Evolutionary conservation across 2,329 filamentous ascomycete species (phyloP), one percentile per base, ranked within the genome.

Genomic region (Coniosporium tulheliwenetii): DNA sequence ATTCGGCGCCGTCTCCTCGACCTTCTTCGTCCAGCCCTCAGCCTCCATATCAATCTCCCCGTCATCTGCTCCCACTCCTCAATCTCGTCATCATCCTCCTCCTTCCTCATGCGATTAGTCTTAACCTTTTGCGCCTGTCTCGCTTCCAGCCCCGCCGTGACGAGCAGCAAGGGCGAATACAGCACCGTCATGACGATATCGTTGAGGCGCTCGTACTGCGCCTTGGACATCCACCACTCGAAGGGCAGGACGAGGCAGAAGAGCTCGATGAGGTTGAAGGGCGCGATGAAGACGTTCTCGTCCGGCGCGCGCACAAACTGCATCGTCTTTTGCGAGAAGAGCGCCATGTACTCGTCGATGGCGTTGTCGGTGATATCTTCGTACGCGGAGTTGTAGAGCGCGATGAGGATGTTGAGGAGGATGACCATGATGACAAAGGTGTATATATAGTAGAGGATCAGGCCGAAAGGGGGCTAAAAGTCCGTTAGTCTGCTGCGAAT

Each of bases 381-480:
- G 57, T 98, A 96, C 2, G 91, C 86, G 37, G 81, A 89, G 63
- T 96, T 96, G 67, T 95, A 98, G 5, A 98, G 75, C 0, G 91
- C 91, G 55, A 98, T 96, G 43, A 98, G 76, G 51, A 98, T 85
- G 59, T 98, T 98, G 49, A 98, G 75, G 19, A 96, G 69, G 42
- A 98, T 54, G 47, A 91, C 87, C 81, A 94, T 95, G 53, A 98
- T 83, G 33, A 96, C 79, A 54, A 98, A 98, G 13, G 89, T 93
- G 61, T 95, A 98, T 56, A 93, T 75, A 65, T 98, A 98, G 66
- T 98, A 98, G 8, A 98, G 78, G 30, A 95, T 83, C 39, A 94
- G 74, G 8, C 91, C 91, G 58, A 95, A 98, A 0, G 91, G 91
- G 10, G 83, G 86, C 15, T 59, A 19, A 19, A 12, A 10, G 26